Evolutionary conservation across 805 yeast species (phyloP).

Genomic region (Suhomyces sp.): DNA sequence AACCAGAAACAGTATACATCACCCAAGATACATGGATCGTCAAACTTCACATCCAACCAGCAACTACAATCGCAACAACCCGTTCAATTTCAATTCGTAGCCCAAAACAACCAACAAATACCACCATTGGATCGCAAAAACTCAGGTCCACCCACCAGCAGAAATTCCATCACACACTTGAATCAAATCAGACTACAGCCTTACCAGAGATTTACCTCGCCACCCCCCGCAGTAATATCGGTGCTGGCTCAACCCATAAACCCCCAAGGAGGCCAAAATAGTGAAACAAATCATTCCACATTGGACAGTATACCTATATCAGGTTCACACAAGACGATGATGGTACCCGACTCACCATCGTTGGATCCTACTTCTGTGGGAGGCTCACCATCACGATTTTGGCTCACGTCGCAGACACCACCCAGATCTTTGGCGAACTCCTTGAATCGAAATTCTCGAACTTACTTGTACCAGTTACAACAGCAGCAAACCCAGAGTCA

Average conservation of each 20-base stretch:
- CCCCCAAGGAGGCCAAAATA: constrained; percentile 2
- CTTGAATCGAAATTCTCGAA: constrained; percentile 17
- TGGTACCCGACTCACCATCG: constrained; percentile 50
- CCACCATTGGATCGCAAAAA: constrained; percentile 15
- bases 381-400: constrained; percentile 55
- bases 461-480: constrained; percentile 13
- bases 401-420: constrained; percentile 53
- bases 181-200: constrained; percentile 37
- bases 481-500: constrained; percentile 13
- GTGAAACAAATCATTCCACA: constrained; percentile 13
- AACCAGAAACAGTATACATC: constrained; percentile 1
- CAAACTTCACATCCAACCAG: constrained; percentile 4
- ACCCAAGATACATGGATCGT: not conserved
- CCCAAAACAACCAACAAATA: not conserved
- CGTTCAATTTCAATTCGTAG: not conserved
- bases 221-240: constrained; percentile 18
- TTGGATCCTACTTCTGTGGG: constrained; percentile 51
- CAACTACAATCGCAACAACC: constrained; percentile 4
- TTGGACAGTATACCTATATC: constrained; percentile 30
- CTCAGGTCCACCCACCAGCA: constrained; percentile 15
- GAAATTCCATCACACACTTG: constrained; percentile 24
- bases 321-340: constrained; percentile 4
- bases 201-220: constrained; percentile 33
- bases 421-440: constrained; percentile 36
- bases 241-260: not conserved